Percentiles rank a stretch among this genome's conserved stretches.
Conservation (phyloP, 345 rosid species). For the Eucalyptus viminalis region DNA sequence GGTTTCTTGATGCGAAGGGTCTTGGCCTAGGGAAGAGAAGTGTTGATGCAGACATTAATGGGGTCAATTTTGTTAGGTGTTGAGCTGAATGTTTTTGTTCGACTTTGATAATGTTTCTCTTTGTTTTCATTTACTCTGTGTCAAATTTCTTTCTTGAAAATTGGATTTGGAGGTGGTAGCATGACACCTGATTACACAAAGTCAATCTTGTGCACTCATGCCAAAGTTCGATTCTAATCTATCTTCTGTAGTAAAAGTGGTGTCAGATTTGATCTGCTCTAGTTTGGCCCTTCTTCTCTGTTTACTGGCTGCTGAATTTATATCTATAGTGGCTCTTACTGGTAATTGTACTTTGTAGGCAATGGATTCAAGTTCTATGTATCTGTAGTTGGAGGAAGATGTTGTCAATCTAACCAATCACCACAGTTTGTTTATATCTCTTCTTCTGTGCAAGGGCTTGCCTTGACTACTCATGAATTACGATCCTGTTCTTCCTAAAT, state of each 20-base stretch:
- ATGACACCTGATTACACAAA: too few species aligned
- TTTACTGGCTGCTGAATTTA: too few species aligned
- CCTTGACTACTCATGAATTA: background rate
- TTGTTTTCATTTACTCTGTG: background rate
- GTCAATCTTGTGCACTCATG: background rate
- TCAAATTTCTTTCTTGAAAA: background rate
- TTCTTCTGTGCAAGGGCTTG: background rate
- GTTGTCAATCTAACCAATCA: background rate
- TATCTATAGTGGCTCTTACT: background rate
- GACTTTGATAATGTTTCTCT: background rate
- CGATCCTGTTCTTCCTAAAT: background rate
- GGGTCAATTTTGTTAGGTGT: too few species aligned
- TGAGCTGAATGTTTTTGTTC: too few species aligned
- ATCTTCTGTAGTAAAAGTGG: background rate
- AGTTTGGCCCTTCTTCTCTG: too few species aligned
- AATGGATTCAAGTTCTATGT: background rate
- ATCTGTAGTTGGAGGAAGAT: too few species aligned
- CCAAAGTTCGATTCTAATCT: background rate
- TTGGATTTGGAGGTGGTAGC: background rate
- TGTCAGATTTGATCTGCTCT: too few species aligned
- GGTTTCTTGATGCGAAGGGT: too few species aligned
- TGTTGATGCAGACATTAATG: too few species aligned
- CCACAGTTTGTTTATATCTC: background rate
- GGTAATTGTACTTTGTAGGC: background rate
- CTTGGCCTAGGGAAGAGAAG: too few species aligned